Base-by-base conservation (phyloP, 2,329 filamentous ascomycete genomes). In the Ophidiomyces ophidiicola region DNA sequence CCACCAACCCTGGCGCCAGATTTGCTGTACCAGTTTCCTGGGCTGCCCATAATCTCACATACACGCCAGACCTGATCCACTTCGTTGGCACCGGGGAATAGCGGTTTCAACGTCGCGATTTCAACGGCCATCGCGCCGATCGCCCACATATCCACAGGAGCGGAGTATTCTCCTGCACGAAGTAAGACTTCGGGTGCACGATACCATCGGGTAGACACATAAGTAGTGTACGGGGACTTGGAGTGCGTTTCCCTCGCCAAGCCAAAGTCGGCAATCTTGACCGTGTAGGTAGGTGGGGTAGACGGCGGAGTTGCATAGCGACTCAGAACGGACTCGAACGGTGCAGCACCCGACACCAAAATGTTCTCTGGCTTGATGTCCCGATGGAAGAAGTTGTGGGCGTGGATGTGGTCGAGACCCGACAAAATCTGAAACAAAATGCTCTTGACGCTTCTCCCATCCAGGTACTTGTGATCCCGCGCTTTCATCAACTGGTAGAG, bases 331-430 rank as follows among this genome's bases (percentile, higher is more conserved):
- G 80, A 75, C 53, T 98, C 90, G 48, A 80, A 80, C 48, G 84
- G 72, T 26, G 82, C 76, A 2, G 88, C 92, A 19, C 87, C 92
- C 0, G 90, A 93, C 6, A 98, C 88, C 18, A 98, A 74, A 44
- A 98, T 98, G 62, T 98, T 98, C 62, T 98, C 90, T 24, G 90
- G 90, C 62, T 98, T 98, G 65, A 98, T 96, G 57, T 98, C 90
- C 54, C 90, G 85, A 62, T 98, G 90, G 66, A 98, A 98, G 67
- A 98, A 98, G 59, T 83, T 77, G 64, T 96, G 85, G 25, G 87
- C 82, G 64, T 98, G 90, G 44, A 98, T 96, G 60, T 98, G 90
- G 59, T 98, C 87, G 19, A 98, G 72, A 39, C 90, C 90, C 38
- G 85, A 82, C 66, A 98, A 79, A 53, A 98, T 98, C 66, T 98